phyloP scores from a whole-genome alignment of 1,284 basidiomycete genomes.

The Marasmius tenuissimus region DNA sequence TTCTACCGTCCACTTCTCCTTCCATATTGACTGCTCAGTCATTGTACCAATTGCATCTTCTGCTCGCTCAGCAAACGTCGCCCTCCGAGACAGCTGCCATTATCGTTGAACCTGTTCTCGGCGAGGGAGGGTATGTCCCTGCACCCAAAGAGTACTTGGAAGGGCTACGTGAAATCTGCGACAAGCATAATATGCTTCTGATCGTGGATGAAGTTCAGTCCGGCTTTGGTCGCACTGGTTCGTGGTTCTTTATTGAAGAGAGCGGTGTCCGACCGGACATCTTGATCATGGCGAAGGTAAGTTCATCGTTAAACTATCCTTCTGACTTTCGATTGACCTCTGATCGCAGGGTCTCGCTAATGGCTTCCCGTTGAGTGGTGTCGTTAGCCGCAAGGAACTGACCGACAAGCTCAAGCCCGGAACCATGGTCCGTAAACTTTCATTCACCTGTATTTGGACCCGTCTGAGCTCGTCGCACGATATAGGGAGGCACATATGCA shows the following conservation, averaged over 20 bases:
- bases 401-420: constrained; percentile 82
- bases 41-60: constrained; percentile 81
- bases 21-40: constrained; percentile 69
- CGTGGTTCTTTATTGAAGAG: constrained; percentile 79
- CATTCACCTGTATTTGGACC: constrained; percentile 1
- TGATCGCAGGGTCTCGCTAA: constrained; percentile 79
- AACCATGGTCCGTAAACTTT: constrained; percentile 56
- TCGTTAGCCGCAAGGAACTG: constrained; percentile 81
- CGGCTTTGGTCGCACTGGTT: constrained; percentile 91
- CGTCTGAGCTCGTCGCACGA: constrained; percentile 10
- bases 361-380: constrained; percentile 90
- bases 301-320: constrained; percentile 1
- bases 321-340: background rate
- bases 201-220: constrained; percentile 90
- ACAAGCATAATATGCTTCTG: constrained; percentile 81
- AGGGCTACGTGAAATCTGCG: constrained; percentile 83
- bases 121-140: constrained; percentile 93
- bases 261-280: constrained; percentile 86
- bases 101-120: constrained; percentile 89
- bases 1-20: constrained; percentile 61
- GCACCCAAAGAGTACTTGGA: constrained; percentile 81
- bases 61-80: constrained; percentile 83
- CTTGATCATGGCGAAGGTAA: constrained; percentile 84
- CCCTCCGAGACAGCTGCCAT: constrained; percentile 91
- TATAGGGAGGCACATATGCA: constrained; percentile 84